These are phyloP conservation scores for Grosmannia clavigera DNA, from an alignment of 2,329 filamentous ascomycete species.

Conservation along the genomic window DNA sequence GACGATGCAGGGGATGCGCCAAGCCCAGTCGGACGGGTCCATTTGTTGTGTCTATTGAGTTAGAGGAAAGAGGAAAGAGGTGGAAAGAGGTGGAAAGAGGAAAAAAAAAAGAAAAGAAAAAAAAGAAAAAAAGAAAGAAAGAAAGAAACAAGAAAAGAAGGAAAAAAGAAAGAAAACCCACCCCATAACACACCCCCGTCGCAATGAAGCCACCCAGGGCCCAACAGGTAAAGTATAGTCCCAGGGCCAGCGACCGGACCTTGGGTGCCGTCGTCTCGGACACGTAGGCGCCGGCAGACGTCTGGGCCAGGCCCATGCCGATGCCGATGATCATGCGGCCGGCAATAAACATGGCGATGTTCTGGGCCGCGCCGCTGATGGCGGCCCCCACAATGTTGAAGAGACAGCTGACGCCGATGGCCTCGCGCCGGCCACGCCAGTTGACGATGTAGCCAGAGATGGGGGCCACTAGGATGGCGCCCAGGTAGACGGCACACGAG, in stretches of 20 bases:
- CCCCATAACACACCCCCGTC: constrained; percentile 14
- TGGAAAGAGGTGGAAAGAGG: neutral
- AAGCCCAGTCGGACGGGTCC: constrained; percentile 10
- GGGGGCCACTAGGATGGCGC: constrained; percentile 13
- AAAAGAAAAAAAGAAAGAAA: neutral
- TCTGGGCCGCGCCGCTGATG: constrained; percentile 13
- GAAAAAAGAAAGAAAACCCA: constrained; percentile 5
- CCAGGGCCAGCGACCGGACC: constrained; percentile 10
- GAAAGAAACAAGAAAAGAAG: neutral
- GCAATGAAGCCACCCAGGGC: constrained; percentile 12
- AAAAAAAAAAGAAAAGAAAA: neutral
- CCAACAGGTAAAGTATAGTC: constrained; percentile 11
- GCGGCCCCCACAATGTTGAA: constrained; percentile 14
- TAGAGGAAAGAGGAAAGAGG: neutral
- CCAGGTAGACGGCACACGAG: constrained; percentile 16
- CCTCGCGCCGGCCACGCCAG: constrained; percentile 15
- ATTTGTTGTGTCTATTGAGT: constrained; percentile 2
- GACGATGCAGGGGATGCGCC: constrained; percentile 13
- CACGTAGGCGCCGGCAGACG: constrained; percentile 8
- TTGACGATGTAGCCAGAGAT: constrained; percentile 14
- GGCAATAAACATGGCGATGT: constrained; percentile 17
- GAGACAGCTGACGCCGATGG: constrained; percentile 10
- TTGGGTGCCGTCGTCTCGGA: constrained; percentile 11
- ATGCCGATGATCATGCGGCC: constrained; percentile 16
- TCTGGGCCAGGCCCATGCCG: constrained; percentile 13